Percentiles rank a stretch among this genome's conserved stretches.
phyloP scores from a whole-genome alignment of 345 rosid species.

The Ricinus communis region DNA sequence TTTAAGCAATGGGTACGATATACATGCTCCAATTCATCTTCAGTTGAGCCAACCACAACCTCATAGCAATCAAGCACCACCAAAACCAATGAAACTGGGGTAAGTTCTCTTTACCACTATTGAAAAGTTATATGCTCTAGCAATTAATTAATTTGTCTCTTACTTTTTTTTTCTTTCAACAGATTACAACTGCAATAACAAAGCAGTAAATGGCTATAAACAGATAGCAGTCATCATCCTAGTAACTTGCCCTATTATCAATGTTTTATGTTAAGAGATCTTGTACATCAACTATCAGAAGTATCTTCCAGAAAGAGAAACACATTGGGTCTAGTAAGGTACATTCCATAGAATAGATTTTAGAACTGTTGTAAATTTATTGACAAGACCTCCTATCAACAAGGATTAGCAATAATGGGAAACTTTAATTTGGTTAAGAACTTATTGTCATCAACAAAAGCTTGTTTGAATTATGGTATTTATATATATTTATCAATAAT shows the following conservation, averaged over 20 bases:
- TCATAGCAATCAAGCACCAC: slow-evolving; percentile 26
- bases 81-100: slow-evolving; percentile 43
- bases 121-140: neutral
- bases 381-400: neutral
- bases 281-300: slow-evolving; percentile 17
- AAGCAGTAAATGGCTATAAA: neutral
- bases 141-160: neutral
- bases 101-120: slow-evolving; percentile 17
- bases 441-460: neutral
- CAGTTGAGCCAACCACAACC: slow-evolving; percentile 54
- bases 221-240: slow-evolving; percentile 11
- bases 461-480: neutral
- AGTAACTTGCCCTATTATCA: slow-evolving; percentile 13
- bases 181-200: slow-evolving; percentile 41
- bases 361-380: slow-evolving; percentile 21
- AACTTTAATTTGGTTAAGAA: neutral
- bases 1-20: slow-evolving; percentile 33
- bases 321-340: slow-evolving; percentile 25
- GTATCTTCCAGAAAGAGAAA: slow-evolving; percentile 17
- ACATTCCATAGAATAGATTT: slow-evolving; percentile 24
- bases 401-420: slow-evolving; percentile 13
- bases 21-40: slow-evolving; percentile 37
- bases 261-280: slow-evolving; percentile 14
- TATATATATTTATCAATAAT: neutral
- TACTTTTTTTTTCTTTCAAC: slow-evolving; percentile 22